Evolutionary conservation across 1,284 basidiomycete species (phyloP).

Genomic region (Ganoderma meredithae): DNA sequence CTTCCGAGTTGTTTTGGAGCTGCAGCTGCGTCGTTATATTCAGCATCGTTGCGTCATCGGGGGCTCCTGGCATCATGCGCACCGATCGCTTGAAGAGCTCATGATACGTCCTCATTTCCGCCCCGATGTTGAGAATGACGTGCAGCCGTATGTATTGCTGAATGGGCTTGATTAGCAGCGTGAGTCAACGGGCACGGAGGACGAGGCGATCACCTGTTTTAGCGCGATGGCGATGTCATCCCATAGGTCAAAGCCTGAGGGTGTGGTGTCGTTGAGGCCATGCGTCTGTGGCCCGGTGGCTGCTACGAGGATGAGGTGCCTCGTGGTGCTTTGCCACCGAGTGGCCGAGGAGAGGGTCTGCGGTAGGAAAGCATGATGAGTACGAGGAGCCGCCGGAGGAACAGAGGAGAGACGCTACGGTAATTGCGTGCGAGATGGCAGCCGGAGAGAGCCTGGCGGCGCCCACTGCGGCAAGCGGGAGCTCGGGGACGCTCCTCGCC

Average conservation of each 20-base stretch:
- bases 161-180: slow-evolving; percentile 21
- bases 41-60: slow-evolving; percentile 18
- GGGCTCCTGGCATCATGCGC: slow-evolving; percentile 36
- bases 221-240: slow-evolving; percentile 46
- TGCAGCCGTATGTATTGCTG: slow-evolving; percentile 66
- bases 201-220: slow-evolving; percentile 48
- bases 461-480: slow-evolving; percentile 26
- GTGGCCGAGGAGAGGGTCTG: slow-evolving; percentile 50
- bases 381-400: neutral
- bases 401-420: slow-evolving; percentile 24
- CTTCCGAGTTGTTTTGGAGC: slow-evolving; percentile 40
- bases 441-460: slow-evolving; percentile 31
- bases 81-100: slow-evolving; percentile 64
- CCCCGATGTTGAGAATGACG: slow-evolving; percentile 57
- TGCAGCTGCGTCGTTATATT: slow-evolving; percentile 34
- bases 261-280: slow-evolving; percentile 26
- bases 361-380: slow-evolving; percentile 11
- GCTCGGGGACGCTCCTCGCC: slow-evolving; percentile 31
- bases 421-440: slow-evolving; percentile 32
- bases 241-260: slow-evolving; percentile 36
- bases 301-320: slow-evolving; percentile 66
- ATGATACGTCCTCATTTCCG: slow-evolving; percentile 52
- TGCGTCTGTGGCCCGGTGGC: slow-evolving; percentile 35
- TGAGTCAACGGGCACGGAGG: neutral
- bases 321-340: slow-evolving; percentile 46